These are phyloP conservation scores for Peronospora farinosa DNA, from an alignment of 352 stramenopile genomes.

Conservation along the genomic window DNA sequence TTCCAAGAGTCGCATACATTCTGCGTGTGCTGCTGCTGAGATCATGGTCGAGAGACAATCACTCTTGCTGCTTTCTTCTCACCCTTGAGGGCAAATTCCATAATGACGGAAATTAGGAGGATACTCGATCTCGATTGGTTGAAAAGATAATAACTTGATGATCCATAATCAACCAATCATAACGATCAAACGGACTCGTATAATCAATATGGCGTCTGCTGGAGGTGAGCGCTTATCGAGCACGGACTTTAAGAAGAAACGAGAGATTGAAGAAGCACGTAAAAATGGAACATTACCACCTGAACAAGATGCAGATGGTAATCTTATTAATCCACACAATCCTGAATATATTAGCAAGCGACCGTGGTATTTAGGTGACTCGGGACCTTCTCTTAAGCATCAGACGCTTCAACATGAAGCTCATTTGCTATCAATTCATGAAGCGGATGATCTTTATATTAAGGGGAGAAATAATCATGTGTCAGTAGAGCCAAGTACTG, in stretches of 20 bases:
- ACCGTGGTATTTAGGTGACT: conserved; percentile 97
- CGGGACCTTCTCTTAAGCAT: conserved; percentile 91
- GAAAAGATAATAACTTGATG: neutral
- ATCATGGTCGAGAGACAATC: conserved; percentile 44
- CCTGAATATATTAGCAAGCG: conserved; percentile 99
- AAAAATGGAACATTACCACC: conserved; percentile 85
- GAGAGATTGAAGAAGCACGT: conserved; percentile 84
- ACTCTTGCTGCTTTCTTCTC: conserved; percentile 8
- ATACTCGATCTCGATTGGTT: conserved; percentile 1
- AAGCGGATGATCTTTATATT: conserved; percentile 79
- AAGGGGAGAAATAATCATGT: conserved; percentile 30
- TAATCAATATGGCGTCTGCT: conserved; percentile 43
- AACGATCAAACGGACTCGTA: neutral
- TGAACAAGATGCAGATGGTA: conserved; percentile 86
- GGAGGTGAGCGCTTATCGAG: conserved; percentile 66
- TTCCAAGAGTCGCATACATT: conserved; percentile 76
- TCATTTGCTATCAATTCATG: conserved; percentile 86
- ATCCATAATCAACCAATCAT: neutral
- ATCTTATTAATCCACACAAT: conserved; percentile 99
- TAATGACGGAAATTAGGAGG: neutral
- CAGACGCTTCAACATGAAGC: conserved; percentile 90
- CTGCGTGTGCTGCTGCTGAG: conserved; percentile 58
- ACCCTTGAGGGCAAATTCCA: conserved; percentile 9
- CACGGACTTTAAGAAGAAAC: conserved; percentile 84
- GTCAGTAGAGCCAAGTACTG: neutral